Evolutionary conservation across 202 grass and related monocot genomes (phyloP).

Genomic region (Carex arenaria): DNA sequence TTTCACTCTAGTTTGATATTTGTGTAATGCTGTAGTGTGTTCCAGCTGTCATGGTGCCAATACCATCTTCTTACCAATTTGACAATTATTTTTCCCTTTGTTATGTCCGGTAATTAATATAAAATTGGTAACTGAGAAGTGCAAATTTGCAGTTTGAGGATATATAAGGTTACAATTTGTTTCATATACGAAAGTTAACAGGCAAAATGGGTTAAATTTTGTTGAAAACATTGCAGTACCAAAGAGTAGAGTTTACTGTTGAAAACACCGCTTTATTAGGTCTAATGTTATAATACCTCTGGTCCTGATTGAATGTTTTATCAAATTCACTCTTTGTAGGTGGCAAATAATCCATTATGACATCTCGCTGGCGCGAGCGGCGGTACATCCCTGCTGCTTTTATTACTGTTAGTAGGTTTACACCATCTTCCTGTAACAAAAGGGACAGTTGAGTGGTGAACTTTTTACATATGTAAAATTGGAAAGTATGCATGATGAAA

Average conservation of each 20-base stretch:
- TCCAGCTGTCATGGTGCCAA: background rate
- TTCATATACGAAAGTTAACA: background rate
- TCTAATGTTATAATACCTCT: slow-evolving; percentile 30
- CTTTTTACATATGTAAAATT: background rate
- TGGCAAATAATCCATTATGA: slow-evolving; percentile 60
- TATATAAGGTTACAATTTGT: background rate
- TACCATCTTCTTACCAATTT: background rate
- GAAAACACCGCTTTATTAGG: background rate
- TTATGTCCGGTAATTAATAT: too few relatives aligned
- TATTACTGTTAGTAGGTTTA: slow-evolving; percentile 75
- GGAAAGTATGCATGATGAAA: background rate
- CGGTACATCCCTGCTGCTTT: slow-evolving; percentile 76
- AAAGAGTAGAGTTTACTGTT: background rate
- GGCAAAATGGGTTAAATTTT: background rate
- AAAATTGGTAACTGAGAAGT: background rate
- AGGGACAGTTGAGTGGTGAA: background rate
- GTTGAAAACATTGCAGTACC: background rate
- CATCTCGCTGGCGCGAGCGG: slow-evolving; percentile 48
- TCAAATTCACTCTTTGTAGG: slow-evolving; percentile 71
- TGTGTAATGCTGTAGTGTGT: background rate
- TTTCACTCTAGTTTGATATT: background rate
- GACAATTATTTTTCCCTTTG: background rate
- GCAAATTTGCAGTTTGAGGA: background rate
- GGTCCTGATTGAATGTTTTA: slow-evolving; percentile 59
- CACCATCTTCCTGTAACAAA: slow-evolving; percentile 62